Conservation (phyloP, 306 rosid species). For the Calophaca sinica region DNA sequence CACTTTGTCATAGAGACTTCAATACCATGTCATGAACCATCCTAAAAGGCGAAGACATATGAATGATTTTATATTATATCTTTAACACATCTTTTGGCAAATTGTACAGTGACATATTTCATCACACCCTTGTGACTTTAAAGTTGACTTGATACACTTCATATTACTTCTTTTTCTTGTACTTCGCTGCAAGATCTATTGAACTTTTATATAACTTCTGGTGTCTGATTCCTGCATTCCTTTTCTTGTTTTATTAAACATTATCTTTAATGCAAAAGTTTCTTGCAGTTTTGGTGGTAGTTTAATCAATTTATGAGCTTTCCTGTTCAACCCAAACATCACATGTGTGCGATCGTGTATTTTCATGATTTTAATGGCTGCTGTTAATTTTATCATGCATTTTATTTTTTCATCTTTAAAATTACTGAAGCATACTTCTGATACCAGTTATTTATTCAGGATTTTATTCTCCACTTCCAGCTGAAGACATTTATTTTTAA, state of each 20-base stretch:
- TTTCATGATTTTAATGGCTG: conserved; percentile 12
- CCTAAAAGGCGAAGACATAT: neutral
- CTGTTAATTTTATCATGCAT: conserved; percentile 40
- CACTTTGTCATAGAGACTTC: neutral
- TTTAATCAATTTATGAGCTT: conserved; percentile 12
- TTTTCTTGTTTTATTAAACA: conserved; percentile 4
- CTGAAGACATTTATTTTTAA: conserved; percentile 61
- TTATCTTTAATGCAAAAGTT: conserved; percentile 17
- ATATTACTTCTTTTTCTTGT: neutral
- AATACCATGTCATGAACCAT: neutral
- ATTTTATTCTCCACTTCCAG: conserved; percentile 72
- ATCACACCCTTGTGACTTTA: neutral
- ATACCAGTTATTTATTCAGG: conserved; percentile 58
- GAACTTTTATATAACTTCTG: conserved; percentile 2
- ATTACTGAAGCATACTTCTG: conserved; percentile 29
- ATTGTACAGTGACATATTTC: neutral
- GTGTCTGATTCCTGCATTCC: neutral
- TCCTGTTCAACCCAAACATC: conserved; percentile 7
- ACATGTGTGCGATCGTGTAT: neutral
- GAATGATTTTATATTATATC: neutral
- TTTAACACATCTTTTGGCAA: neutral
- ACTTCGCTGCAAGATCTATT: conserved; percentile 8
- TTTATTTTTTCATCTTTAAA: conserved; percentile 27
- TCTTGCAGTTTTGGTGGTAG: conserved; percentile 22
- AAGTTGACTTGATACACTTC: conserved; percentile 21